Conservation (phyloP, 2,329 filamentous ascomycete species). For the Sarocladium brachiariae region DNA sequence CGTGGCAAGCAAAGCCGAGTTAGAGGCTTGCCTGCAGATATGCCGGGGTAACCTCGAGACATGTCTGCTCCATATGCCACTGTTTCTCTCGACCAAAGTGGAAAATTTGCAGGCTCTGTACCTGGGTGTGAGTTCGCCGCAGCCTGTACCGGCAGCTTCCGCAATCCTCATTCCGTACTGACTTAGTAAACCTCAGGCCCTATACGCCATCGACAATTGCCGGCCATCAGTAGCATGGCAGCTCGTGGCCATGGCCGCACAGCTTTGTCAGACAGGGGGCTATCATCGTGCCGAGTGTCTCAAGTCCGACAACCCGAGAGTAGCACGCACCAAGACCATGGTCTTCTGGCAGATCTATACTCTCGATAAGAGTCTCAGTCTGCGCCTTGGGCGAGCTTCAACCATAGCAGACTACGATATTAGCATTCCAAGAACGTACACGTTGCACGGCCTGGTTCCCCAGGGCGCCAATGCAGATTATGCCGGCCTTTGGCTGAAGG, state of each 20-base stretch:
- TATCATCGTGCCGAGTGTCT: slow-evolving; percentile 43
- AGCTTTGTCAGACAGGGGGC: slow-evolving; percentile 55
- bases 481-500: slow-evolving; percentile 45
- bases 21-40: slow-evolving; percentile 17
- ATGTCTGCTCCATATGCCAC: slow-evolving; percentile 41
- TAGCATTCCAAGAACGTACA: slow-evolving; percentile 36
- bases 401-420: slow-evolving; percentile 55
- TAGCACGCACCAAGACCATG: slow-evolving; percentile 30
- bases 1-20: not conserved
- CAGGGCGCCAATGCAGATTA: not conserved
- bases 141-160: not conserved
- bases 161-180: no score
- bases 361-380: slow-evolving; percentile 50
- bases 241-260: slow-evolving; percentile 50
- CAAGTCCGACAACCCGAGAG: slow-evolving; percentile 25
- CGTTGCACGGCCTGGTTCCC: slow-evolving; percentile 34
- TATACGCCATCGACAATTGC: slow-evolving; percentile 56
- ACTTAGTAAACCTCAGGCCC: slow-evolving; percentile 32
- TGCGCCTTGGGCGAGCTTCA: slow-evolving; percentile 52
- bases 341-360: slow-evolving; percentile 48
- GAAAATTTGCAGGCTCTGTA: slow-evolving; percentile 52
- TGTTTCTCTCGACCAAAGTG: slow-evolving; percentile 48
- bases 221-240: slow-evolving; percentile 59
- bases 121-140: slow-evolving; percentile 42
- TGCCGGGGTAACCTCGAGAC: slow-evolving; percentile 45